phyloP scores from a whole-genome alignment of 2,329 filamentous ascomycete species.

The Basipetospora sp. region DNA sequence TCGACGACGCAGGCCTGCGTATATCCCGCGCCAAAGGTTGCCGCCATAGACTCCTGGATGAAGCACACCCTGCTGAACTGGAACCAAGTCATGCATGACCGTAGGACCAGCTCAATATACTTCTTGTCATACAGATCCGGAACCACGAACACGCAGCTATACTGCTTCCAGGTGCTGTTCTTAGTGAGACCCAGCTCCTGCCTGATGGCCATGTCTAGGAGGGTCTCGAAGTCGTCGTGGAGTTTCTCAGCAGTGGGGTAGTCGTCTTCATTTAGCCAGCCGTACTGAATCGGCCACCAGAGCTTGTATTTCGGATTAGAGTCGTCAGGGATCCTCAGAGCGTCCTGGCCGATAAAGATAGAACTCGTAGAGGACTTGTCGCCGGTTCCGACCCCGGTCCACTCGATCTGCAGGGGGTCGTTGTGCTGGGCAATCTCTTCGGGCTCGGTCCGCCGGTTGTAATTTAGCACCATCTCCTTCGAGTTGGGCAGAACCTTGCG shows the following conservation, averaged over 20 bases:
- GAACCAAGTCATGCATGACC: conserved; percentile 77
- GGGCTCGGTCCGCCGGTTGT: conserved; percentile 69
- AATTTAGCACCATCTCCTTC: conserved; percentile 88
- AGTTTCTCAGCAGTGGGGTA: conserved; percentile 68
- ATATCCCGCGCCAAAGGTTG: conserved; percentile 87
- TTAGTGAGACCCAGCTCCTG: conserved; percentile 66
- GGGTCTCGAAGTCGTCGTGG: conserved; percentile 72
- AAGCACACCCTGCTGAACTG: conserved; percentile 82
- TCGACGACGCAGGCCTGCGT: conserved; percentile 91
- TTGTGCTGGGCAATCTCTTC: conserved; percentile 90
- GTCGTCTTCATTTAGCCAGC: conserved; percentile 80
- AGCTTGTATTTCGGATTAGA: conserved; percentile 82
- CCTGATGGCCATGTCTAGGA: conserved; percentile 74
- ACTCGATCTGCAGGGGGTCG: conserved; percentile 83
- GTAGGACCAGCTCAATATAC: conserved; percentile 72
- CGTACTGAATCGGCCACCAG: conserved; percentile 78
- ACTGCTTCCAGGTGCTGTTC: conserved; percentile 72
- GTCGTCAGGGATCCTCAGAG: conserved; percentile 73
- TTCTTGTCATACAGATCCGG: conserved; percentile 92
- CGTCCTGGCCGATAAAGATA: conserved; percentile 68
- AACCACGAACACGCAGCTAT: conserved; percentile 93
- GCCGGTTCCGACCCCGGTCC: conserved; percentile 64
- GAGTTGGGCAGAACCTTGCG: conserved; percentile 92
- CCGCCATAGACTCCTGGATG: conserved; percentile 89
- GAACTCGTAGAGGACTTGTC: conserved; percentile 45